These are phyloP conservation scores for Melanopsichium pennsylvanicum DNA, from an alignment of 1,284 basidiomycete genomes.

Conservation along the genomic window DNA sequence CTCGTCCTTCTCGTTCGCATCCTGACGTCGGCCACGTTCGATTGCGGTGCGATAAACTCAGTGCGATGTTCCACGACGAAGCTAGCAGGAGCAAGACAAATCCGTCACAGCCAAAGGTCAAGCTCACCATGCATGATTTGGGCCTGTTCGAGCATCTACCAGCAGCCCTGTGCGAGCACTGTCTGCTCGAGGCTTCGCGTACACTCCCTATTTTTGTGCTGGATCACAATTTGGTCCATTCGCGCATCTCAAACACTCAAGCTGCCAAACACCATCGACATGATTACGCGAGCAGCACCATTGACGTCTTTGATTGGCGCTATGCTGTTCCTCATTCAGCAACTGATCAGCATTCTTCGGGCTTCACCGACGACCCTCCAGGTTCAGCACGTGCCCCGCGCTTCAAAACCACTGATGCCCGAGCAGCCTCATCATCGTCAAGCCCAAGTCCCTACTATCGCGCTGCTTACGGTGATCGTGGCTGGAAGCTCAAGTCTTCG, in stretches of 20 bases:
- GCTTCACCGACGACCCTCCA: neutral
- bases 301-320: slow-evolving; percentile 46
- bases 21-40: slow-evolving; percentile 51
- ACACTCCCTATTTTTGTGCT: slow-evolving; percentile 37
- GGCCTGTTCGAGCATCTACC: slow-evolving; percentile 43
- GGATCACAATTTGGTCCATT: slow-evolving; percentile 24
- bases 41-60: slow-evolving; percentile 28
- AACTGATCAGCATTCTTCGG: neutral
- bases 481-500: slow-evolving; percentile 44
- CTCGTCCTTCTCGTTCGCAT: slow-evolving; percentile 35
- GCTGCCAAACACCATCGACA: slow-evolving; percentile 7
- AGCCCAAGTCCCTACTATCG: slow-evolving; percentile 22
- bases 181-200: slow-evolving; percentile 11
- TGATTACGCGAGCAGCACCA: slow-evolving; percentile 30
- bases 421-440: slow-evolving; percentile 4
- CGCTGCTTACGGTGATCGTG: slow-evolving; percentile 40
- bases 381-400: slow-evolving; percentile 12
- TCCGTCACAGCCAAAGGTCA: neutral
- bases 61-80: slow-evolving; percentile 1
- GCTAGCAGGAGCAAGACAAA: neutral
- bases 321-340: slow-evolving; percentile 3
- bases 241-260: neutral
- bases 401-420: slow-evolving; percentile 14
- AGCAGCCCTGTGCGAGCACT: slow-evolving; percentile 5
- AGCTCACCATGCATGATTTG: slow-evolving; percentile 18